Percentiles rank a stretch among this genome's conserved stretches.
These are phyloP conservation scores for Paracoccidioides brasiliensis DNA, from an alignment of 2,329 filamentous ascomycete genomes.

Conservation along the genomic window DNA sequence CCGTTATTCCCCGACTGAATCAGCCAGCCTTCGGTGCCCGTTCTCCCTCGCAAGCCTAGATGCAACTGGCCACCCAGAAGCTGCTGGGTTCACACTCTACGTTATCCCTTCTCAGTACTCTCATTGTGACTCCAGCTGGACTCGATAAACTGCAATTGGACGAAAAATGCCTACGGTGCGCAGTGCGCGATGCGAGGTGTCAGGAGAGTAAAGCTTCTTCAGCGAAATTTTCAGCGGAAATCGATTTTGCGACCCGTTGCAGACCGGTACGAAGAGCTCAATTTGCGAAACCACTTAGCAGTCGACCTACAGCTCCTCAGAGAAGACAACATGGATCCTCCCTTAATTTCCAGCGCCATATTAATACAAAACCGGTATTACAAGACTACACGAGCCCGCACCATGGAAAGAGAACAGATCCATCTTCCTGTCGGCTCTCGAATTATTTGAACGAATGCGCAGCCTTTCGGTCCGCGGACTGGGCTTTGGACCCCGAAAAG, in stretches of 20 bases:
- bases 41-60: constrained; percentile 9
- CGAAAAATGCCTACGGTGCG: constrained; percentile 19
- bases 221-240: background rate
- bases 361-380: background rate
- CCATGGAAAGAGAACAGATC: background rate
- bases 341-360: background rate
- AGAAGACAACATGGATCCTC: background rate
- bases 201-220: background rate
- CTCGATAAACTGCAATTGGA: constrained; percentile 21
- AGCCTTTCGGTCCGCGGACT: constrained; percentile 2
- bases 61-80: constrained; percentile 33
- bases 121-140: constrained; percentile 19
- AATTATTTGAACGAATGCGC: constrained; percentile 7
- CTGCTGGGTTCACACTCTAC: constrained; percentile 31
- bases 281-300: background rate
- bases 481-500: constrained; percentile 17
- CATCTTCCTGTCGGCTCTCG: background rate
- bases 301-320: background rate
- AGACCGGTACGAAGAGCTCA: background rate
- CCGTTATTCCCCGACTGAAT: no score
- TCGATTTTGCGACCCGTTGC: background rate
- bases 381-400: background rate
- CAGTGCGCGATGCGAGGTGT: constrained; percentile 10
- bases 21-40: no score
- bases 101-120: constrained; percentile 24